Base-by-base conservation (phyloP, 441 rosid species). In the Gossypium schwendimanii region DNA sequence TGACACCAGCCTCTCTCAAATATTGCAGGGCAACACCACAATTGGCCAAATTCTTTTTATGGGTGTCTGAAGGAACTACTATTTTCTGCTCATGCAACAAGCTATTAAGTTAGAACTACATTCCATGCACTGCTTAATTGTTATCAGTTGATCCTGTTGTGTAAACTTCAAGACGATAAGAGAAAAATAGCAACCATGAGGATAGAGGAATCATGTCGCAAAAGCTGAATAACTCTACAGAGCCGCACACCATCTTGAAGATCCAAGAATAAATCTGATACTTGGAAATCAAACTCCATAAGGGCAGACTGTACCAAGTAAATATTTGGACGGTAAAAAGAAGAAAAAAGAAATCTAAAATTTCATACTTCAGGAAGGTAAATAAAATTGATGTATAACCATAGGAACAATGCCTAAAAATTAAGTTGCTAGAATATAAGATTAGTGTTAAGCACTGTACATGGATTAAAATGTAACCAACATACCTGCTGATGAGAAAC, bases 241-340 rank as follows among this genome's bases (percentile, higher is more conserved):
- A 94, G 90, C 75, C 91, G 87, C 78, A 92, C 84, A 20, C 98
- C 98, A 85, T 94, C 97, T 83, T 92, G 95, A 63, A 94, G 89
- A 82, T 94, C 97, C 61, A 28, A 80, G 76, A 87, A 89, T 69
- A 92, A 66, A 79, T 90, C 91, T 64, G 74, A 82, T 78, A 89
- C 86, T 86, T 77, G 85, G 82, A 89, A 94, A 73, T 90, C 89
- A 63, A 87, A 92, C 82, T 88, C 97, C 81, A 83, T 84, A 41
- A 90, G 77, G 71, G 88, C 81, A 77, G 84, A 72, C 98, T 94
- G 89, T 82, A 75, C 63, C 58, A 75, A 52, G n/a, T 18, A 57
- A 39, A 68, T 67, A 59, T 65, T 62, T 45, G 57, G 57, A 70
- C 17, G 17, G 15, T 71, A 18, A 74, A 57, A 57, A 39, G 36